These are phyloP conservation scores for Stemphylium beticola DNA, from an alignment of 2,329 filamentous ascomycete species.

Conservation along the genomic window DNA sequence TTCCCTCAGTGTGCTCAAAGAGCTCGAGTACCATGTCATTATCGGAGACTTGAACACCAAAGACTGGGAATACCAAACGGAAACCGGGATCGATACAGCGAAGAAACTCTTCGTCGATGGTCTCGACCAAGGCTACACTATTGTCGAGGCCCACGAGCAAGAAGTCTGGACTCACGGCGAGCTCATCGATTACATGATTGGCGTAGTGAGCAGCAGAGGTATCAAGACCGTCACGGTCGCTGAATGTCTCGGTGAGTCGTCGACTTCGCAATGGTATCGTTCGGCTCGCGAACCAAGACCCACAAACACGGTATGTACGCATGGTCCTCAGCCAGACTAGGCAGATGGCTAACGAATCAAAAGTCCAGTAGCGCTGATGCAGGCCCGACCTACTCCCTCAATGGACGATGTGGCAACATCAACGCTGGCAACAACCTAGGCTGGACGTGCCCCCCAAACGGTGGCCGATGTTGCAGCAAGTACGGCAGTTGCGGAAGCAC, in stretches of 20 bases:
- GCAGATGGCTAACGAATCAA: too few species aligned
- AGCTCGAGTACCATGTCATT: slow-evolving; percentile 62
- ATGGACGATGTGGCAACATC: slow-evolving; percentile 15
- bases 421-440: slow-evolving; percentile 13
- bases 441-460: slow-evolving; percentile 13
- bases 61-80: slow-evolving; percentile 61
- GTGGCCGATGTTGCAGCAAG: slow-evolving; percentile 15
- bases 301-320: not conserved
- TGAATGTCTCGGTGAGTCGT: not conserved
- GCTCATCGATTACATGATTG: slow-evolving; percentile 18
- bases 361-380: not conserved
- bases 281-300: not conserved
- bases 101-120: slow-evolving; percentile 54
- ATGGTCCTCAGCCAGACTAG: not conserved
- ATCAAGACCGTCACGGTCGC: slow-evolving; percentile 11
- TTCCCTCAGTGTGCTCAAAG: slow-evolving; percentile 40
- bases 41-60: slow-evolving; percentile 64
- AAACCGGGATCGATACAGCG: slow-evolving; percentile 54
- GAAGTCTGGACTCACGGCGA: slow-evolving; percentile 11
- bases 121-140: slow-evolving; percentile 8
- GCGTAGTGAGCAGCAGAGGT: slow-evolving; percentile 1
- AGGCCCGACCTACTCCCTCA: slow-evolving; percentile 12
- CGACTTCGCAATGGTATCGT: slow-evolving; percentile 7
- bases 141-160: slow-evolving; percentile 16
- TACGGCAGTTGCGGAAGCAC: slow-evolving; percentile 11